Conservation (phyloP, 2,329 filamentous ascomycete genomes). For the Fusarium clavum region DNA sequence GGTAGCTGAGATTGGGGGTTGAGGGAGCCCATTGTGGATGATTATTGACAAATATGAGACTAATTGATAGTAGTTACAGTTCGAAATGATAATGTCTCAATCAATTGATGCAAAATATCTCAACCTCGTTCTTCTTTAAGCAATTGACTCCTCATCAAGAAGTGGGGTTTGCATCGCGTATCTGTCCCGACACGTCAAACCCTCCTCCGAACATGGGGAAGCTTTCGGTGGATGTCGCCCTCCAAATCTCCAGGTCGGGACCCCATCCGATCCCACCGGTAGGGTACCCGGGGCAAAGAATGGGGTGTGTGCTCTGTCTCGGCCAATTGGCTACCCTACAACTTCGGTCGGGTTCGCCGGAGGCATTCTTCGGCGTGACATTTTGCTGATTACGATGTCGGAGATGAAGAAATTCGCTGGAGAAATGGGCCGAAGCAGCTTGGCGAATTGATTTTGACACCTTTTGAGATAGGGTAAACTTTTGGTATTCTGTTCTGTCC, state of each 20-base stretch:
- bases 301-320: fast-evolving
- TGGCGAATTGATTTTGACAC: fast-evolving
- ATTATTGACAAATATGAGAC: background rate
- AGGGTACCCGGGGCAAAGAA: background rate
- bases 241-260: conserved; percentile 5
- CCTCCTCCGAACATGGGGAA: conserved; percentile 8
- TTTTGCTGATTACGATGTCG: background rate
- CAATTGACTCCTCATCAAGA: conserved; percentile 25
- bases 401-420: background rate
- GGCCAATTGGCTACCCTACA: background rate
- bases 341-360: conserved; percentile 4
- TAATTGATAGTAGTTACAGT: background rate
- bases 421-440: background rate
- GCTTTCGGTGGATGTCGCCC: background rate
- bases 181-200: conserved; percentile 16
- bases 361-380: background rate
- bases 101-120: conserved; percentile 5
- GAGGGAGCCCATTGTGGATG: conserved; percentile 28
- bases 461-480: no score
- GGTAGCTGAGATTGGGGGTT: conserved; percentile 24
- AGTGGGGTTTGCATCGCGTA: conserved; percentile 35
- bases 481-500: no score
- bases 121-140: conserved; percentile 17
- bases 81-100: background rate
- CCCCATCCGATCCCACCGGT: conserved; percentile 10